Evolutionary conservation across 352 stramenopile species (phyloP).

Genomic region (Thalassiosira ordinaria): DNA sequence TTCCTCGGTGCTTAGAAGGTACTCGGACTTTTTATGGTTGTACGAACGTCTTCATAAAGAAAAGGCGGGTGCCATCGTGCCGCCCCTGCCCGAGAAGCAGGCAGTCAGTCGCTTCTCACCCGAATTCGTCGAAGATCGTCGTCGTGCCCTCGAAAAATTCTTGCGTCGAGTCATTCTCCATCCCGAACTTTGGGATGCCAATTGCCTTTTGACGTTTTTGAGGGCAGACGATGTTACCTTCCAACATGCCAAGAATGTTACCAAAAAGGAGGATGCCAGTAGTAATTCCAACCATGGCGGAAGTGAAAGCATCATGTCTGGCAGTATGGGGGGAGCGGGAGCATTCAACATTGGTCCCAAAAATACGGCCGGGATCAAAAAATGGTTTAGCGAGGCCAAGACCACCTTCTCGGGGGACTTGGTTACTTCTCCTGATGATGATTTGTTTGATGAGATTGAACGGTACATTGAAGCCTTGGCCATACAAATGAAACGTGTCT

Average conservation of each 20-base stretch:
- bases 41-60: conserved; percentile 88
- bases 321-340: conserved; percentile 49
- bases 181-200: conserved; percentile 77
- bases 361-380: conserved; percentile 81
- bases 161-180: conserved; percentile 81
- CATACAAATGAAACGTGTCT: conserved; percentile 94
- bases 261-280: conserved; percentile 27
- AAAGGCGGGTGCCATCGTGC: conserved; percentile 92
- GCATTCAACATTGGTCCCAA: conserved; percentile 44
- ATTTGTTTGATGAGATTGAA: conserved; percentile 95
- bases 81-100: conserved; percentile 95
- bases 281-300: neutral
- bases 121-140: conserved; percentile 87
- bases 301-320: conserved; percentile 23
- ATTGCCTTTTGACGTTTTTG: conserved; percentile 81
- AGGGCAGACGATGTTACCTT: conserved; percentile 82
- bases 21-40: conserved; percentile 96
- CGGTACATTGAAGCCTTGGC: conserved; percentile 94
- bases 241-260: conserved; percentile 67
- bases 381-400: conserved; percentile 85
- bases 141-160: conserved; percentile 76
- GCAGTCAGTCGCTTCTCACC: conserved; percentile 92
- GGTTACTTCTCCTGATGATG: conserved; percentile 87
- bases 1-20: conserved; percentile 91
- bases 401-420: conserved; percentile 81